phyloP scores from a whole-genome alignment of 2,329 filamentous ascomycete genomes.

The Dactylonectria macrodidyma region DNA sequence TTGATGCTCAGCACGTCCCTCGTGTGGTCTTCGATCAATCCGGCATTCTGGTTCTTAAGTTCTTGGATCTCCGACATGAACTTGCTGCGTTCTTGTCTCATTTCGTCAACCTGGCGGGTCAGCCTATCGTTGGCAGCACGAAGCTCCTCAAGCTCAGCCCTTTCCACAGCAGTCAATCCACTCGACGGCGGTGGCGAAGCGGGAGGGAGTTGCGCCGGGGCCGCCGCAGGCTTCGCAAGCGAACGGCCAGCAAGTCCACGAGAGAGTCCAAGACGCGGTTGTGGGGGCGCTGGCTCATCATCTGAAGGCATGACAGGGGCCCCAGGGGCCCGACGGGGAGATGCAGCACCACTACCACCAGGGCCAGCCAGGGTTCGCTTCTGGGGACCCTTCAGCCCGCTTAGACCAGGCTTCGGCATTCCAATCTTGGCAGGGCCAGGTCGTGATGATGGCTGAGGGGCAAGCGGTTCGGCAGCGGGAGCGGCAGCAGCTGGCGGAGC shows the following conservation, averaged over 20 bases:
- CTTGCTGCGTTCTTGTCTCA: constrained; percentile 85
- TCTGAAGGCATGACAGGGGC: constrained; percentile 67
- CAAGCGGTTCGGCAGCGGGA: constrained; percentile 66
- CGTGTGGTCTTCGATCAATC: constrained; percentile 97
- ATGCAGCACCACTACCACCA: constrained; percentile 59
- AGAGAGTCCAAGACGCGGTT: constrained; percentile 76
- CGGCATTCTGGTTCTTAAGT: constrained; percentile 96
- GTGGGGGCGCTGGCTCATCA: constrained; percentile 72
- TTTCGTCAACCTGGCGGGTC: constrained; percentile 81
- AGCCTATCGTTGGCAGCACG: constrained; percentile 87
- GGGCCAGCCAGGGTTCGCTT: constrained; percentile 68
- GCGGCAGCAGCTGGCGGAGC: constrained; percentile 62
- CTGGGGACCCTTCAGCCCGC: constrained; percentile 73
- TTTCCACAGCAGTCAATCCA: constrained; percentile 83
- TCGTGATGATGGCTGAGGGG: constrained; percentile 72
- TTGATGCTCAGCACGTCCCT: constrained; percentile 96
- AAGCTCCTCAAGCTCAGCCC: constrained; percentile 92
- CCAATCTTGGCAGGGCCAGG: constrained; percentile 64
- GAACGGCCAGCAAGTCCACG: constrained; percentile 89
- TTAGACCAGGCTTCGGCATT: constrained; percentile 63
- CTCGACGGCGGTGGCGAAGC: constrained; percentile 72
- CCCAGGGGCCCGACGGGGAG: constrained; percentile 66
- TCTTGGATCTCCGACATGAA: constrained; percentile 91
- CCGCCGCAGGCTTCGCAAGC: constrained; percentile 79
- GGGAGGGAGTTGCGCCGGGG: constrained; percentile 65